Percentiles rank a stretch among this genome's conserved stretches.
These are phyloP conservation scores for Lagenidium giganteum DNA, from an alignment of 352 stramenopile genomes.

Conservation along the genomic window DNA sequence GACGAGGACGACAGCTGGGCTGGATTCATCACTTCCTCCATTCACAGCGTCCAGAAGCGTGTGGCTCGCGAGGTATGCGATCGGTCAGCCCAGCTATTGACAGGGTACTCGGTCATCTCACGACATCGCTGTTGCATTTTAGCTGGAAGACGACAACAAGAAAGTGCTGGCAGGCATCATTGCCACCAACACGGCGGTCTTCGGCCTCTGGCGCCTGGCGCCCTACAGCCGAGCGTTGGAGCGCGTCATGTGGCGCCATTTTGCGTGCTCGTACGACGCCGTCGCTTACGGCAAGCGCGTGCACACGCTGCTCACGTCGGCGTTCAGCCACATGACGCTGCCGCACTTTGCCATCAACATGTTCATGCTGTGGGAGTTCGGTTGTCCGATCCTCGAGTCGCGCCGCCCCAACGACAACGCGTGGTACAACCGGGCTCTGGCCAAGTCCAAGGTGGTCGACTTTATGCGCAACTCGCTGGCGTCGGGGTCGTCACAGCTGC, in stretches of 20 bases:
- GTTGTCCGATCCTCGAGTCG: slow-evolving; percentile 51
- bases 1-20: too few relatives aligned
- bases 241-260: slow-evolving; percentile 79
- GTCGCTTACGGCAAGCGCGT: slow-evolving; percentile 58
- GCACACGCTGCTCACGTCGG: slow-evolving; percentile 71
- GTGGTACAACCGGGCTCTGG: slow-evolving; percentile 50
- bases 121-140: too few relatives aligned
- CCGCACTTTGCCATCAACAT: slow-evolving; percentile 84
- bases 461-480: slow-evolving; percentile 27
- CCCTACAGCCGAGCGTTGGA: slow-evolving; percentile 37
- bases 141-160: slow-evolving; percentile 62
- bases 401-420: slow-evolving; percentile 8
- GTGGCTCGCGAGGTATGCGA: too few relatives aligned
- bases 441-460: slow-evolving; percentile 40
- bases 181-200: slow-evolving; percentile 59
- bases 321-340: slow-evolving; percentile 82
- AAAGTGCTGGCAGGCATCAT: slow-evolving; percentile 60
- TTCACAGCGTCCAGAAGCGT: too few relatives aligned
- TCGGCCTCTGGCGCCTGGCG: slow-evolving; percentile 71
- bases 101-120: too few relatives aligned
- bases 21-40: too few relatives aligned
- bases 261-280: slow-evolving; percentile 77
- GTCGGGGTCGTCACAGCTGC: slow-evolving; percentile 21
- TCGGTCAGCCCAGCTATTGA: too few relatives aligned
- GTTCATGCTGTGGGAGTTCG: slow-evolving; percentile 89